Conservation (phyloP, 306 rosid species). For the Acacia crassicarpa region DNA sequence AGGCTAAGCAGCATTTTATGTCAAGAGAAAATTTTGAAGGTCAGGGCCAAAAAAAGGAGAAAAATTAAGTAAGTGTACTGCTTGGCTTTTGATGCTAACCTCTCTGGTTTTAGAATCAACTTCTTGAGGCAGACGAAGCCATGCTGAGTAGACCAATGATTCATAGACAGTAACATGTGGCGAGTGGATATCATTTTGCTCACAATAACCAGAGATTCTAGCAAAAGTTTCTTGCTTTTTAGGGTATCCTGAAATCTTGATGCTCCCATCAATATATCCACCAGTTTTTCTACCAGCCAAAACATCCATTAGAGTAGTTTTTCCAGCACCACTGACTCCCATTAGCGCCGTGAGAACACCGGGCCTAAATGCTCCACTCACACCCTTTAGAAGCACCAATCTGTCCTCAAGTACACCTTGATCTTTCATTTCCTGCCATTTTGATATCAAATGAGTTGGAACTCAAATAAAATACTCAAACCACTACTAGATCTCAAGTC, state of each 20-base stretch:
- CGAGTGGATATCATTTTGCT: conserved; percentile 74
- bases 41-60: background rate
- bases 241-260: conserved; percentile 63
- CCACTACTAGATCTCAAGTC: background rate
- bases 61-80: background rate
- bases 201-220: conserved; percentile 62
- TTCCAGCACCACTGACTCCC: conserved; percentile 84
- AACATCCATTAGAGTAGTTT: conserved; percentile 74
- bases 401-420: conserved; percentile 57
- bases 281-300: conserved; percentile 75
- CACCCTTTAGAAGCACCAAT: conserved; percentile 50
- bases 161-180: conserved; percentile 69
- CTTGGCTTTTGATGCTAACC: conserved; percentile 26
- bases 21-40: background rate
- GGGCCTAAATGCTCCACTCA: conserved; percentile 74
- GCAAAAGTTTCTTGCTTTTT: conserved; percentile 74
- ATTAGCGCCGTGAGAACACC: conserved; percentile 72
- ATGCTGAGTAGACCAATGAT: conserved; percentile 59
- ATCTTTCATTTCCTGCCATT: conserved; percentile 57
- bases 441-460: conserved; percentile 12
- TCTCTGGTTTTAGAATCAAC: conserved; percentile 45
- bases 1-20: conserved; percentile 5
- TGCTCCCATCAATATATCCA: conserved; percentile 64
- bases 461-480: background rate
- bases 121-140: conserved; percentile 54